Percentiles rank a stretch among this genome's conserved stretches.
These are phyloP conservation scores for Venustampulla echinocandica DNA, from an alignment of 495 filamentous ascomycete genomes.

Conservation along the genomic window DNA sequence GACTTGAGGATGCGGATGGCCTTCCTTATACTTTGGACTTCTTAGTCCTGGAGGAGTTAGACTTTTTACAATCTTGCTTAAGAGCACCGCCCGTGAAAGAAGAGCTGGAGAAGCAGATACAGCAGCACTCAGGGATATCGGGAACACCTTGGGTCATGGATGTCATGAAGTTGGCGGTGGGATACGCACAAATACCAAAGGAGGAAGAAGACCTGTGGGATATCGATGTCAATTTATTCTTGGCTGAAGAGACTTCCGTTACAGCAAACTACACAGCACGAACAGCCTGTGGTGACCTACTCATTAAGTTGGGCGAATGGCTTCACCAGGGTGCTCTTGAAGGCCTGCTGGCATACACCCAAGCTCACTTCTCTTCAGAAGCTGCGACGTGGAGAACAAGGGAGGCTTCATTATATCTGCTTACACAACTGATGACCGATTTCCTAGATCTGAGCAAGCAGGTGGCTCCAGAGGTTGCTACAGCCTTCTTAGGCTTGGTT, in stretches of 20 bases:
- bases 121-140: constrained; percentile 43
- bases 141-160: constrained; percentile 68
- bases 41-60: constrained; percentile 83
- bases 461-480: constrained; percentile 56
- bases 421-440: constrained; percentile 73
- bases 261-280: constrained; percentile 95
- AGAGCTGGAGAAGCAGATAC: constrained; percentile 67
- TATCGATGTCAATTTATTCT: constrained; percentile 87
- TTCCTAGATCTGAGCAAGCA: constrained; percentile 63
- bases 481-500: constrained; percentile 66
- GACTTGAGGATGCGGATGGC: constrained; percentile 81
- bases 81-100: constrained; percentile 76
- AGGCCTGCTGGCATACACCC: constrained; percentile 63
- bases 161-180: constrained; percentile 69
- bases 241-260: constrained; percentile 89
- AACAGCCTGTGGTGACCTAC: constrained; percentile 80
- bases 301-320: constrained; percentile 93
- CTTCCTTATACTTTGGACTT: constrained; percentile 96
- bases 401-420: constrained; percentile 74
- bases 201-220: constrained; percentile 96
- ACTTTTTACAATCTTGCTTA: constrained; percentile 82
- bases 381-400: constrained; percentile 51
- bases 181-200: constrained; percentile 82
- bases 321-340: constrained; percentile 60
- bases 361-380: constrained; percentile 51